phyloP scores from a whole-genome alignment of 1,284 basidiomycete species.

The Moniliella sp. region DNA sequence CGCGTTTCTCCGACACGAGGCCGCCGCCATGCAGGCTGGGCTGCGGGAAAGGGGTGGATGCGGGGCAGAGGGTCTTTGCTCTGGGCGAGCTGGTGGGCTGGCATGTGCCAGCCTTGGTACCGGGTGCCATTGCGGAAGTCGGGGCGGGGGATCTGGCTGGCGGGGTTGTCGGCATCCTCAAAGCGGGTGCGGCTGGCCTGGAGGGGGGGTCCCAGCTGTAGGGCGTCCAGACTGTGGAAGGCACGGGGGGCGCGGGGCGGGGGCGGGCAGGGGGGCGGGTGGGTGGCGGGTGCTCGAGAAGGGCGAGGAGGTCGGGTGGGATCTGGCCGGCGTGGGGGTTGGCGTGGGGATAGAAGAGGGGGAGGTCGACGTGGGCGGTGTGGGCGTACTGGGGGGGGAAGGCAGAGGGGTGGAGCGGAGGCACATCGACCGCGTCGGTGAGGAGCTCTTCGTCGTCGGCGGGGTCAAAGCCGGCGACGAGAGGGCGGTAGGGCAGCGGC shows the following conservation, averaged over 20 bases:
- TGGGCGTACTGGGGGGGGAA: constrained; percentile 1
- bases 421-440: too few relatives aligned
- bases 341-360: constrained; percentile 5
- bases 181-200: constrained; percentile 7
- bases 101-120: constrained; percentile 17
- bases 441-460: too few relatives aligned
- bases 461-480: too few relatives aligned
- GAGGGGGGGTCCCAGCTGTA: constrained; percentile 9
- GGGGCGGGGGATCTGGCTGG: constrained; percentile 7
- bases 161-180: constrained; percentile 12
- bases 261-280: constrained; percentile 1
- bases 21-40: constrained; percentile 19
- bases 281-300: constrained; percentile 9
- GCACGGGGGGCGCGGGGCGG: constrained; percentile 5
- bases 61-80: too few relatives aligned
- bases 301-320: constrained; percentile 5
- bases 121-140: constrained; percentile 15
- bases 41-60: constrained; percentile 7
- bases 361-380: not conserved
- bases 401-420: not conserved
- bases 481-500: too few relatives aligned
- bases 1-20: constrained; percentile 9
- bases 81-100: constrained; percentile 7
- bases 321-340: constrained; percentile 19
- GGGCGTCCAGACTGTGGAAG: constrained; percentile 6